phyloP scores from a whole-genome alignment of 2,329 filamentous ascomycete species.

The Hypoxylon sp. region DNA sequence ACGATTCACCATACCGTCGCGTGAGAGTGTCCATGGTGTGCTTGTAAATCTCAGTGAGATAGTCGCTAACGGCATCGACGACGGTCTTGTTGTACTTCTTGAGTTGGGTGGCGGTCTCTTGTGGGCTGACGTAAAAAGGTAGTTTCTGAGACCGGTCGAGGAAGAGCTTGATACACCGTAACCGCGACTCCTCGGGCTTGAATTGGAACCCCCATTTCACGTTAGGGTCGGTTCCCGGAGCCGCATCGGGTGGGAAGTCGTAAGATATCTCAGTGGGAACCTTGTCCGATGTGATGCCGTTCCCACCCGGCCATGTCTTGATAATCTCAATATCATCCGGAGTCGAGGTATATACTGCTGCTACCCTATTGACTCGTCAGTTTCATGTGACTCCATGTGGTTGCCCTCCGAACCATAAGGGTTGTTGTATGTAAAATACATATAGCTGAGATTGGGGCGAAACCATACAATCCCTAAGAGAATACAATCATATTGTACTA shows the following conservation, averaged over 20 bases:
- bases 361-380: constrained; percentile 66
- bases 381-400: neutral
- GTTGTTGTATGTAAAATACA: neutral
- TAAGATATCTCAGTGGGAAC: constrained; percentile 85
- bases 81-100: constrained; percentile 82
- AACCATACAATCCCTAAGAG: neutral
- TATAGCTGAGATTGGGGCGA: constrained; percentile 1
- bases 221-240: constrained; percentile 61
- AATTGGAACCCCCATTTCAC: constrained; percentile 88
- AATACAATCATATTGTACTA: constrained; percentile 1
- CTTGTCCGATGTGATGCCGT: constrained; percentile 90
- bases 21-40: constrained; percentile 86
- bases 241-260: constrained; percentile 60
- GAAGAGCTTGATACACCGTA: constrained; percentile 88
- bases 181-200: constrained; percentile 80
- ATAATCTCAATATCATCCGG: constrained; percentile 88
- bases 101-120: constrained; percentile 84
- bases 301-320: constrained; percentile 87
- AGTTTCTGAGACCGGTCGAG: constrained; percentile 85
- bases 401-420: neutral
- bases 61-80: constrained; percentile 84
- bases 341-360: constrained; percentile 80
- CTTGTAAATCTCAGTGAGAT: constrained; percentile 80
- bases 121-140: constrained; percentile 83
- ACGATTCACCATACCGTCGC: constrained; percentile 81